Evolutionary conservation across 345 rosid species (phyloP).

Genomic region (Populus pruinosa): DNA sequence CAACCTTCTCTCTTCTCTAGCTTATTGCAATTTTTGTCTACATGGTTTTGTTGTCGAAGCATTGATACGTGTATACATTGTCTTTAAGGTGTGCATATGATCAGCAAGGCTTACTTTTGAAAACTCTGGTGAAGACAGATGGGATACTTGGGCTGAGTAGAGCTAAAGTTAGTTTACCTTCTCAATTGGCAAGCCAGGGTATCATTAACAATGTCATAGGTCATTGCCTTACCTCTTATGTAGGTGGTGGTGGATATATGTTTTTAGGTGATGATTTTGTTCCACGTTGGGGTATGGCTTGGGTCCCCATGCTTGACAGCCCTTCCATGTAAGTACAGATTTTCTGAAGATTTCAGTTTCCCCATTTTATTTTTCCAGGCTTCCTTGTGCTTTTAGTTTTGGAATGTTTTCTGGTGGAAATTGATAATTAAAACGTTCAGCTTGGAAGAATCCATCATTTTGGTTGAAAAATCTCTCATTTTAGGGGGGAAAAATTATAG

Average conservation of each 20-base stretch:
- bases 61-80: conserved; percentile 14
- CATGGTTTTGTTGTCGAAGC: conserved; percentile 5
- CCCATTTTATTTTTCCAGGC: not conserved
- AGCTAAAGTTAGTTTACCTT: conserved; percentile 83
- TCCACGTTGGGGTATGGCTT: conserved; percentile 67
- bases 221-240: conserved; percentile 72
- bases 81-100: conserved; percentile 83
- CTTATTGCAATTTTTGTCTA: not conserved
- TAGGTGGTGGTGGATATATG: conserved; percentile 67
- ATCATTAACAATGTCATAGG: conserved; percentile 79
- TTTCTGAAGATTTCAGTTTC: conserved; percentile 9
- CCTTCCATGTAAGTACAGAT: conserved; percentile 53
- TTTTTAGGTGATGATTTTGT: conserved; percentile 82
- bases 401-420: not conserved
- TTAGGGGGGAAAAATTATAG: not conserved
- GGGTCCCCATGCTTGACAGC: conserved; percentile 73
- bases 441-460: not conserved
- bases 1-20: not conserved
- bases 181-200: conserved; percentile 81
- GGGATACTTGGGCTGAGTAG: conserved; percentile 89
- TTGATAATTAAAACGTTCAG: not conserved
- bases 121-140: conserved; percentile 69
- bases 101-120: conserved; percentile 80
- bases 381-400: not conserved
- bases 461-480: not conserved